Evolutionary conservation across 179 eudicot genomes (phyloP), one percentile per base, ranked within the genome.

Genomic region (Nepenthes alata): DNA sequence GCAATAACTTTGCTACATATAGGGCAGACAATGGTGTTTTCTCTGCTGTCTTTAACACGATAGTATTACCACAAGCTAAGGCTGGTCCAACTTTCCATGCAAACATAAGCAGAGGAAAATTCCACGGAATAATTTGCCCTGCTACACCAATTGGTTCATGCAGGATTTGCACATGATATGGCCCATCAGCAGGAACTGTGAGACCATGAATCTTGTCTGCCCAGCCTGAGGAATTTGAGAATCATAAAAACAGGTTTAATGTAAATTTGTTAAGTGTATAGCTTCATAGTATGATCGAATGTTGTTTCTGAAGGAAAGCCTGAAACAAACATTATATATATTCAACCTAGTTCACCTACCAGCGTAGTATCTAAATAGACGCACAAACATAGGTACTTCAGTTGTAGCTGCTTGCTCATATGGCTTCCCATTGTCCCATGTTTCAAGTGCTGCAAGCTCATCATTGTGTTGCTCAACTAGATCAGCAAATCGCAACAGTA

Each of bases 71-170:
- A 49, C 75, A 69, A 9, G 83, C 83, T 64, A 81, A 70, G n/a
- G 83, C 80, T 2, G 85, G 89, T 2, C 77, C 77, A 8, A 78
- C 70, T 66, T 83, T 81, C 75, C 78, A 70, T 3, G 60, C 68
- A 57, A 81, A 78, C 83, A 83, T 78, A 10, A 67, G 71, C 13
- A 70, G 64, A 0, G 88, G 85, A 64, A 70, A 78, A 57, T 83
- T 83, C 88, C 88, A 83, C 9, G 88, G 83, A 47, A 72, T 76
- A 39, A 83, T 81, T 49, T 78, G 86, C 36, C 84, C 89, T 0
- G 79, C 80, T 14, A 83, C 82, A 11, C 86, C 89, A 16, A 81
- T 72, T 11, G 86, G 86, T 62, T 83, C 89, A 35, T 78, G 86
- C 14, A 79, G 74, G 11, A 75, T 75, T 63, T 75, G 75, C 50